Conservation (phyloP, 352 stramenopile genomes). For the Globisporangium splendens region DNA sequence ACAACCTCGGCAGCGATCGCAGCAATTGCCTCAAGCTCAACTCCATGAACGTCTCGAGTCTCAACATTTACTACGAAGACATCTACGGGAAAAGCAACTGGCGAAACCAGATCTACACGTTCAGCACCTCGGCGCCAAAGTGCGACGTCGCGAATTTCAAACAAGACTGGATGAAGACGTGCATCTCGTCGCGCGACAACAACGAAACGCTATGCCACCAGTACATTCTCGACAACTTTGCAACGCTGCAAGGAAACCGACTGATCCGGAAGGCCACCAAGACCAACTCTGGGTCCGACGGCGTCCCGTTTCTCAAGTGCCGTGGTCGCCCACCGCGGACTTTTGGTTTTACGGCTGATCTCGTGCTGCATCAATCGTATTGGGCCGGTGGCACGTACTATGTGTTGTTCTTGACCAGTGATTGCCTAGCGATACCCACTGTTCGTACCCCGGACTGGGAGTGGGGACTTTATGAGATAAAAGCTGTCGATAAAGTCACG, state of each 20-base stretch:
- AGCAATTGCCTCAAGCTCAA: conserved; percentile 39
- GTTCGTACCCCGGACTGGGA: conserved; percentile 33
- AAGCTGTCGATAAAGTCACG: conserved; percentile 30
- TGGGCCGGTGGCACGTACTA: conserved; percentile 45
- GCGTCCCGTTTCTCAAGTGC: conserved; percentile 45
- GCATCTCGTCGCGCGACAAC: conserved; percentile 24
- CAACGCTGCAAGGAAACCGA: conserved; percentile 23
- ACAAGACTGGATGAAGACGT: conserved; percentile 33
- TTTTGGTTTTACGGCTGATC: conserved; percentile 52
- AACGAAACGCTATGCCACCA: conserved; percentile 51
- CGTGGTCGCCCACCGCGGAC: conserved; percentile 21
- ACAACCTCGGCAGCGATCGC: conserved; percentile 30
- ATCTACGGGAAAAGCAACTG: conserved; percentile 26
- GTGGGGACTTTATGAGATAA: conserved; percentile 41
- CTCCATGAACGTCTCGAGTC: conserved; percentile 31
- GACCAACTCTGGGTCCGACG: conserved; percentile 30
- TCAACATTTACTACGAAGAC: conserved; percentile 34
- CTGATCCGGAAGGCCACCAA: conserved; percentile 28
- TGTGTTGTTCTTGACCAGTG: conserved; percentile 44
- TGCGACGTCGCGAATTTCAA: conserved; percentile 37
- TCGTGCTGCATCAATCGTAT: conserved; percentile 44
- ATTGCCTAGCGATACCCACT: conserved; percentile 32
- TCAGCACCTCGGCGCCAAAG: conserved; percentile 34
- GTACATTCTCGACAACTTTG: conserved; percentile 52
- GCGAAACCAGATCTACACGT: conserved; percentile 28